Evolutionary conservation across 805 yeast species (phyloP), one percentile per base, ranked within the genome.

Genomic region (Metschnikowia sp.): DNA sequence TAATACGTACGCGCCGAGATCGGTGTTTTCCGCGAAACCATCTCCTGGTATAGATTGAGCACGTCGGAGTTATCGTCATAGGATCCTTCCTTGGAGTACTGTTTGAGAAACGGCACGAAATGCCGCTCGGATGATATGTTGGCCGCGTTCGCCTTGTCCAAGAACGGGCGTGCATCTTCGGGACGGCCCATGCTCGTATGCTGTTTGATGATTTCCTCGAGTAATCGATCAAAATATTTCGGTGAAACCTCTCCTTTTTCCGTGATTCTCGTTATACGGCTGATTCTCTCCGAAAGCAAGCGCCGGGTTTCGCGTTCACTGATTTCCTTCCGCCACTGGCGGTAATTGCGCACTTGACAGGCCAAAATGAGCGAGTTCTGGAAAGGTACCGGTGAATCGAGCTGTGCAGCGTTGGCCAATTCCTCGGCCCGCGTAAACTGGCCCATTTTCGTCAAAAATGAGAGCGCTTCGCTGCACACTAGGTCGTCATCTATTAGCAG

Each of bases 361-460:
- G 56, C 52, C 50, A 56, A 63, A 4, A 71, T 55, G 7, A 52
- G 56, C 3, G 66, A 55, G 51, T 60, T 59, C 12, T 56, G 56
- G 36, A 63, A 66, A 13, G 75, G 74, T 15, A 61, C 61, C 3
- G 47, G 42, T 6, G 69, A 60, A 1, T 45, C 38, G n/a, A 42
- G 45, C 39, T 70, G 75, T 2, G 72, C 74, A 34, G 64, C 60
- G 28, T 48, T 55, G 9, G 69, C 57, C 31, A 64, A 42, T 10
- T 50, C 52, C 40, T 72, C 72, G 1, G 77, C 78, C 15, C 47
- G 35, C 39, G 61, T 65, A 47, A 56, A 62, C 42, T 68, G 66
- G 8, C 64, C 68, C 29, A 66, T 49, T 33, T 54, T 57, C 4
- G 66, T 59, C 40, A 66, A 64, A 8, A 69, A 68, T 9, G 52